Evolutionary conservation across 2,329 filamentous ascomycete genomes (phyloP), one percentile per base, ranked within the genome.

Genomic region (Colletotrichum noveboracense): DNA sequence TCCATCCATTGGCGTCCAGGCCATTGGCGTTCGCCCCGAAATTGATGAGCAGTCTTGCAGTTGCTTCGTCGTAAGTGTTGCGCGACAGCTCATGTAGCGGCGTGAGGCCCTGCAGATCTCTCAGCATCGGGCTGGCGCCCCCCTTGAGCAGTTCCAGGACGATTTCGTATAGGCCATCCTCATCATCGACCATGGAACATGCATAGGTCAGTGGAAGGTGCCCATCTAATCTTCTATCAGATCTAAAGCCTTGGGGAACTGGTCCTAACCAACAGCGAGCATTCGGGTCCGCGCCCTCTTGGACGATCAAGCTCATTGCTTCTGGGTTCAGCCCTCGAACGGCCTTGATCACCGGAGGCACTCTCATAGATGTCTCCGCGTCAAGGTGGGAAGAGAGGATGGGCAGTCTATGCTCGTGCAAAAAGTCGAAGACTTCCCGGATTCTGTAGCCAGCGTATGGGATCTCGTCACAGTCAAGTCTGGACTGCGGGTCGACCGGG

Each of bases 11-110:
- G n/a, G n/a, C 30, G 58, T 62, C 58, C 3, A 12, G 10, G 7
- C 62, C 56, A 26, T 75, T 77, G 6, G 75, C 66, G 16, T 78
- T 64, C 5, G 78, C 77, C 16, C 78, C 76, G 13, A 64, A 61
- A 8, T 77, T 71, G 28, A 79, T 38, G 0, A 78, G 69, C 30
- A 78, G 48, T 56, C 64, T 48, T 6, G 74, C 58, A 34, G n/a
- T 62, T 6, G 58, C n/a, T 21, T 28, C 58, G 18, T 64, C 6
- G 32, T 64, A n/a, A 38, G 16, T 60, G n/a, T 56, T 36, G 38
- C 24, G 38, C n/a, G 56, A 36, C 6, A 74, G 32, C 24, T 64
- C 32, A 13, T 74, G 66, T 7, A 70, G 24, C 4, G 58, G 36
- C 7, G 56, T 61, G 24, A 32, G 28, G 7, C 58, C 66, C 18